Evolutionary conservation across 2,329 filamentous ascomycete species (phyloP), one percentile per base, ranked within the genome.

Genomic region (Colletotrichum scovillei): DNA sequence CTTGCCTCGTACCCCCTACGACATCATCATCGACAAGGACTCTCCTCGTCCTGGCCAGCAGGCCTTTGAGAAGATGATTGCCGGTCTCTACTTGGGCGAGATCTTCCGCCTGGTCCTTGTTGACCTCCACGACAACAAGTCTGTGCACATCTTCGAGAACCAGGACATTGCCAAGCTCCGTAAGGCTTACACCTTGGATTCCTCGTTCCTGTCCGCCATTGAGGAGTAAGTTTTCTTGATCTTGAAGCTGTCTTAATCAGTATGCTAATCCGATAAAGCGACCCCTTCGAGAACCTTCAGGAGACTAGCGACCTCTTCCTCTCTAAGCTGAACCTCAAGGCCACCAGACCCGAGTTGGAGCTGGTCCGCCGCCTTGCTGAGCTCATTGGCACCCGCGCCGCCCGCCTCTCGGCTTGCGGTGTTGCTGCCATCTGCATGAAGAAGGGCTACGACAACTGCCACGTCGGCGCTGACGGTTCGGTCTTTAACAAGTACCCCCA

Each of bases 401-500:
- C 97, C 59, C 94, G 97, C 75, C 90, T 99, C 66, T 98, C 95
- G 19, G 92, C 96, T 30, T 98, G 97, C 80, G 97, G 97, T 84
- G 94, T 99, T 67, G 95, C 96, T 14, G 97, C 96, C 72, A 98
- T 99, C 80, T 95, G 94, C 89, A 97, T 93, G 86, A 98, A 98
- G 92, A 98, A 98, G 90, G 90, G 91, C 77, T 96, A 95, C 84
- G 86, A 93, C 80, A 89, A 90, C 49, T 97, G 94, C 86, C 97
- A 98, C 83, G 97, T 99, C 55, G 97, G 97, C 78, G 97, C 97
- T 64, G 97, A 99, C 81, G 97, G 97, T 49, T 97, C 94, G 22
- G 96, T 99, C 67, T 99, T 99, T 88, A 98, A 98, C 89, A 98
- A 98, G 84, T 99, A 99, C 86, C 97, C 14, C 14, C 94, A 98